phyloP scores from a whole-genome alignment of 2,329 filamentous ascomycete species.

The Aspergillus sp. region DNA sequence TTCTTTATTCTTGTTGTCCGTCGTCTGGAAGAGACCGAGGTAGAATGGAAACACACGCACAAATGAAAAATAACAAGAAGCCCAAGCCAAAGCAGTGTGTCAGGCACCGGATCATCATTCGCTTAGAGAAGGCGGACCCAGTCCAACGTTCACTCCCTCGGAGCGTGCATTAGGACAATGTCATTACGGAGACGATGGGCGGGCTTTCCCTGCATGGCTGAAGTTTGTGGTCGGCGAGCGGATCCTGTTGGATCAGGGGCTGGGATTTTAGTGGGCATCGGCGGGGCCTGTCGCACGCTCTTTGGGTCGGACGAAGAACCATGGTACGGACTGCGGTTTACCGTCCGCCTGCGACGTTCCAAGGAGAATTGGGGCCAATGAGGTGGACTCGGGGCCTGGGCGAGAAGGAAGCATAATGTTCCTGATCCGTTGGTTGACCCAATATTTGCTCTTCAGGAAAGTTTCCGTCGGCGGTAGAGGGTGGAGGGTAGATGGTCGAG shows the following conservation, averaged over 20 bases:
- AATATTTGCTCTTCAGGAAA: no score
- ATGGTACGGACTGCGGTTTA: not conserved
- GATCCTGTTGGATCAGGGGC: constrained; percentile 12
- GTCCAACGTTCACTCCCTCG: constrained; percentile 18
- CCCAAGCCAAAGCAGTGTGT: not conserved
- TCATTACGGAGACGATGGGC: constrained; percentile 1
- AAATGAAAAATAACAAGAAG: not conserved
- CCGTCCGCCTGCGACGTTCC: no score
- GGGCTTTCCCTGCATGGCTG: constrained; percentile 9
- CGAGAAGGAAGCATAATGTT: not conserved
- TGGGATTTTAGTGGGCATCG: not conserved
- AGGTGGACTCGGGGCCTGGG: not conserved
- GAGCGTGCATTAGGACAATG: constrained; percentile 1
- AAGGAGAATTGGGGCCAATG: not conserved
- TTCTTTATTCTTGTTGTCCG: no score
- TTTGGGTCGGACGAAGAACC: not conserved
- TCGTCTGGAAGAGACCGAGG: not conserved
- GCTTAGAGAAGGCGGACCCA: constrained; percentile 13
- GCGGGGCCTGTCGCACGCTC: not conserved
- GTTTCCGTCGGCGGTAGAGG: no score
- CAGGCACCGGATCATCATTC: constrained; percentile 23
- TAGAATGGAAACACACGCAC: not conserved
- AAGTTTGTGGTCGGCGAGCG: constrained; percentile 9
- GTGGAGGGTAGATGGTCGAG: not conserved
- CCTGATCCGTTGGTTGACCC: no score